Evolutionary conservation across 441 rosid genomes (phyloP).

Genomic region (Cnidoscolus chayamansa): DNA sequence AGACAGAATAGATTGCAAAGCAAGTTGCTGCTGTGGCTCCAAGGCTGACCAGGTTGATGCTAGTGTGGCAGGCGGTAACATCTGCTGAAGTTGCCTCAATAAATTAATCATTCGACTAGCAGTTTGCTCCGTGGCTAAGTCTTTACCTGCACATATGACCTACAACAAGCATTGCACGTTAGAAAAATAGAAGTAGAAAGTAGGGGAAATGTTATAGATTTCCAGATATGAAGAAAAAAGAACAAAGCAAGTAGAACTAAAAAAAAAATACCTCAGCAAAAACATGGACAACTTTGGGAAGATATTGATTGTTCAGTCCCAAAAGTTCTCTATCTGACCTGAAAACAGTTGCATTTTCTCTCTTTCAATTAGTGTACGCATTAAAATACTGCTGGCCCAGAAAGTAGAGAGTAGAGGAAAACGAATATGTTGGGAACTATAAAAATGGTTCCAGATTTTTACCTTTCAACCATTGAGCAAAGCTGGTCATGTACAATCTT

Average conservation of each 20-base stretch:
- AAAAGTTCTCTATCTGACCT: conserved; percentile 84
- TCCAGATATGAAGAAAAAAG: neutral
- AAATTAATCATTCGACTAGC: conserved; percentile 65
- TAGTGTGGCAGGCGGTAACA: conserved; percentile 72
- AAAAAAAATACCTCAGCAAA: conserved; percentile 59
- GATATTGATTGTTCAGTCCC: conserved; percentile 81
- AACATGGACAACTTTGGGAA: conserved; percentile 76
- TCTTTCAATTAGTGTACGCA: neutral
- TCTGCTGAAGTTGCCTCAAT: conserved; percentile 79
- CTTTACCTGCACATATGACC: conserved; percentile 71
- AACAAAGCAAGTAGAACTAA: neutral
- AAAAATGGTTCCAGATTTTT: neutral
- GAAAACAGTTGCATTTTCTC: conserved; percentile 25
- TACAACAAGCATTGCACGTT: conserved; percentile 24
- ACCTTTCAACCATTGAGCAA: conserved; percentile 98
- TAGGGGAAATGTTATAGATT: neutral
- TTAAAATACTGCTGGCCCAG: neutral
- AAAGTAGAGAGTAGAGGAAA: neutral
- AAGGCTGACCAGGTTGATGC: conserved; percentile 85
- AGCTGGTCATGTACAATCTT: conserved; percentile 95
- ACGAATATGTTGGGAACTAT: neutral
- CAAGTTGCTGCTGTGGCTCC: conserved; percentile 87
- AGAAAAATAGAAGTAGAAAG: neutral
- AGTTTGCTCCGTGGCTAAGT: conserved; percentile 81
- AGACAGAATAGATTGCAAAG: conserved; percentile 82